Conservation (phyloP, 257 asterid genomes). For the Solanum piurae region DNA sequence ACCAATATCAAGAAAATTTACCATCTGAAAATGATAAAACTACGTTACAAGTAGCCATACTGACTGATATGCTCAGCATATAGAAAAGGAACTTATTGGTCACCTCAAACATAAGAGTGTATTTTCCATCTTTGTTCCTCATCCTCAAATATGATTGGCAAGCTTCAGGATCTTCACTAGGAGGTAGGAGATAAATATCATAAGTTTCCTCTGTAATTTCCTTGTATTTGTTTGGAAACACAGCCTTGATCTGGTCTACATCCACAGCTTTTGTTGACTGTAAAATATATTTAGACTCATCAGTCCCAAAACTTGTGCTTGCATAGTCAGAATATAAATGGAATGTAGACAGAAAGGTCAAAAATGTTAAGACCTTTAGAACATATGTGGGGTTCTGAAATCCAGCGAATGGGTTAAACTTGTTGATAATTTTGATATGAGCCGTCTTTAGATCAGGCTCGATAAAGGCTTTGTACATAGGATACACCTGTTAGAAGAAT, state of each 20-base stretch:
- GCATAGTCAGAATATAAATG: background rate
- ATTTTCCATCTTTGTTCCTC: slow-evolving; percentile 96
- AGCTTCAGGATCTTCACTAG: slow-evolving; percentile 99
- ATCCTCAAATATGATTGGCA: slow-evolving; percentile 98
- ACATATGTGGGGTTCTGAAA: slow-evolving; percentile 92
- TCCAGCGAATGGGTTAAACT: slow-evolving; percentile 97
- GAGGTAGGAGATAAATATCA: slow-evolving; percentile 96
- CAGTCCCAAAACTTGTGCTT: background rate
- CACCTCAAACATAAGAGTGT: slow-evolving; percentile 99
- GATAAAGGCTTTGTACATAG: slow-evolving; percentile 98
- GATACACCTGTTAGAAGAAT: slow-evolving; percentile 64
- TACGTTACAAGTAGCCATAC: background rate
- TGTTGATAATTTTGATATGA: slow-evolving; percentile 84
- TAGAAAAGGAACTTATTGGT: background rate
- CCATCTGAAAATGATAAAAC: background rate
- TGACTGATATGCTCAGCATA: background rate
- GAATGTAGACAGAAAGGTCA: background rate
- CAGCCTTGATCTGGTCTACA: slow-evolving; percentile 67
- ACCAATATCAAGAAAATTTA: background rate
- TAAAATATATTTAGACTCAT: background rate
- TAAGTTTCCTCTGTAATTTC: slow-evolving; percentile 89
- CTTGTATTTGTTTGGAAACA: slow-evolving; percentile 43
- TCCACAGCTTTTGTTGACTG: slow-evolving; percentile 72
- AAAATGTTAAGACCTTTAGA: slow-evolving; percentile 48
- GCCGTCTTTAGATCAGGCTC: slow-evolving; percentile 97